Conservation (phyloP, 2,329 filamentous ascomycete species). For the Camillea tinctor region DNA sequence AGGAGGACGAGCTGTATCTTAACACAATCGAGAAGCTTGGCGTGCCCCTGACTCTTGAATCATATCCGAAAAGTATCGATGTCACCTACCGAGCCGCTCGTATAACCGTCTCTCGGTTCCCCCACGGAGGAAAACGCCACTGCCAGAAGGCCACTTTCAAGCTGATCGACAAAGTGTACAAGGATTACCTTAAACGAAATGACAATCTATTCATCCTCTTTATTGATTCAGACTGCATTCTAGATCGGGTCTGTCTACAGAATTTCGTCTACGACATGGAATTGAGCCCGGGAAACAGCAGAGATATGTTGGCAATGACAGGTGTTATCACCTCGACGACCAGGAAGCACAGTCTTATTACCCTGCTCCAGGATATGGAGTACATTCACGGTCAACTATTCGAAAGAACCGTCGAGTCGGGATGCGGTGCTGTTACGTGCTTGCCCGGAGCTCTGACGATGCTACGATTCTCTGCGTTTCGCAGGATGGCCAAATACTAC, state of each 20-base stretch:
- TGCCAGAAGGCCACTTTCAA: constrained; percentile 93
- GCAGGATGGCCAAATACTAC: constrained; percentile 97
- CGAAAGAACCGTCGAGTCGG: constrained; percentile 91
- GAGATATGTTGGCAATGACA: constrained; percentile 96
- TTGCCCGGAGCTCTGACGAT: constrained; percentile 94
- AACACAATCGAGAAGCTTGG: constrained; percentile 83
- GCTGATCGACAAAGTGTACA: constrained; percentile 90
- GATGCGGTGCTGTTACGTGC: constrained; percentile 91
- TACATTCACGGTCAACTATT: constrained; percentile 97
- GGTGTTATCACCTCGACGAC: constrained; percentile 96
- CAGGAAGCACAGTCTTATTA: constrained; percentile 82
- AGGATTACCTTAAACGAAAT: constrained; percentile 79
- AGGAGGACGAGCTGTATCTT: constrained; percentile 85
- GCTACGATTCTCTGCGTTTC: constrained; percentile 91
- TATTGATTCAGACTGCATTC: constrained; percentile 95
- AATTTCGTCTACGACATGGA: constrained; percentile 99
- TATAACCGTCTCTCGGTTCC: constrained; percentile 88
- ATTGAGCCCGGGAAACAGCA: constrained; percentile 85
- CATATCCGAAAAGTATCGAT: constrained; percentile 87
- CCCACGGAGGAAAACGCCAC: constrained; percentile 88
- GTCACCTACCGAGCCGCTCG: constrained; percentile 78
- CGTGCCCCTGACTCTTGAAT: constrained; percentile 71
- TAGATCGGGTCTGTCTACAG: constrained; percentile 87
- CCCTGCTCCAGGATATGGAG: constrained; percentile 94
- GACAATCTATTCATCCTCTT: constrained; percentile 95